phyloP scores from a whole-genome alignment of 2,329 filamentous ascomycete genomes.

The Beauveria varroae region DNA sequence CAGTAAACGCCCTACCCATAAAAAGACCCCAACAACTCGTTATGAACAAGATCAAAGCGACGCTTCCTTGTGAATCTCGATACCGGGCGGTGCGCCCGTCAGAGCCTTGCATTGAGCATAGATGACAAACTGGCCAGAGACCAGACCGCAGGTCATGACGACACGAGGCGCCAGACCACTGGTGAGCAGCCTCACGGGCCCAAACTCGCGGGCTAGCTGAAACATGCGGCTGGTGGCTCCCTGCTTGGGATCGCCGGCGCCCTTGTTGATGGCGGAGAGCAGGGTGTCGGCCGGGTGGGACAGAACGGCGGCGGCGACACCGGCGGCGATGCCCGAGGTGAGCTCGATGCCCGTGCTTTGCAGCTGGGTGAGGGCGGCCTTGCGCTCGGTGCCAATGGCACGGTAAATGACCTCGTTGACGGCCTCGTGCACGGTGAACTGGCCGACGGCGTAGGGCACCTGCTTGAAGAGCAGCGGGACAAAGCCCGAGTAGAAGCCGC shows the following conservation, averaged over 20 bases:
- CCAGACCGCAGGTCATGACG: conserved; percentile 46
- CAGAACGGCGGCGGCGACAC: conserved; percentile 80
- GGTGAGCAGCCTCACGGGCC: conserved; percentile 38
- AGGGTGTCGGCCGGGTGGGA: conserved; percentile 77
- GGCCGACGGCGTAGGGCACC: conserved; percentile 88
- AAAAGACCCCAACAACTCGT: neutral
- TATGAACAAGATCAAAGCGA: neutral
- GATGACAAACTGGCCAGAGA: conserved; percentile 47
- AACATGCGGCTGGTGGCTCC: conserved; percentile 44
- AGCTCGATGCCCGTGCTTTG: conserved; percentile 79
- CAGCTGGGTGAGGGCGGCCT: conserved; percentile 59
- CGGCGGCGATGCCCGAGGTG: conserved; percentile 76
- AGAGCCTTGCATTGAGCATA: conserved; percentile 48
- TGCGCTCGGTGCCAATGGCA: conserved; percentile 55
- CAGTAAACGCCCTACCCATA: neutral
- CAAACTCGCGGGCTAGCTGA: conserved; percentile 43
- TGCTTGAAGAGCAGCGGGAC: conserved; percentile 81
- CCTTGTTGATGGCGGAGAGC: conserved; percentile 49
- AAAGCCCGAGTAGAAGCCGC: conserved; percentile 87
- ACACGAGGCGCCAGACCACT: conserved; percentile 43
- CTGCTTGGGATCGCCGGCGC: conserved; percentile 40
- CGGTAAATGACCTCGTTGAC: conserved; percentile 71
- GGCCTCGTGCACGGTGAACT: conserved; percentile 91
- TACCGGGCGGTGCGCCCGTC: conserved; percentile 41
- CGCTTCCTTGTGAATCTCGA: conserved; percentile 46